phyloP scores from a whole-genome alignment of 2,329 filamentous ascomycete species.

The Scedosporium minutisporum region DNA sequence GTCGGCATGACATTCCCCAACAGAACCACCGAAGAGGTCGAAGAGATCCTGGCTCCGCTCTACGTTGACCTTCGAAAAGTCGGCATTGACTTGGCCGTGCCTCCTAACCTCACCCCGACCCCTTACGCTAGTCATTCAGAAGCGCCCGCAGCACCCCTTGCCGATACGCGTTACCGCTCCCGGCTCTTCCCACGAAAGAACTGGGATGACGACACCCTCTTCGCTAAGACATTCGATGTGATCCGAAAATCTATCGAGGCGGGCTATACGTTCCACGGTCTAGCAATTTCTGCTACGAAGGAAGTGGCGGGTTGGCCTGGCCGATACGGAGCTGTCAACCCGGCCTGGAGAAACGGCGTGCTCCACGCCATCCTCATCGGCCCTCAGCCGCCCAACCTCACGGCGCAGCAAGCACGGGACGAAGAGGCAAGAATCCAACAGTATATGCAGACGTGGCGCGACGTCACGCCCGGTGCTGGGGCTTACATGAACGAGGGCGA shows the following conservation, averaged over 20 bases:
- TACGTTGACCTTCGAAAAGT: constrained; percentile 15
- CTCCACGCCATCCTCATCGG: constrained; percentile 23
- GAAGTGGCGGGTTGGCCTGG: constrained; percentile 20
- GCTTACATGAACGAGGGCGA: constrained; percentile 44
- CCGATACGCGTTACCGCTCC: constrained; percentile 21
- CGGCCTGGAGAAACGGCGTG: constrained; percentile 30
- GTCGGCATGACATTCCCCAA: constrained; percentile 23
- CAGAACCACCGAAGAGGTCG: constrained; percentile 20
- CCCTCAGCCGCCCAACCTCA: background rate
- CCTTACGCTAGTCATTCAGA: constrained; percentile 5
- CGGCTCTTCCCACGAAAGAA: constrained; percentile 21
- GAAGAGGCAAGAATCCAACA: constrained; percentile 14
- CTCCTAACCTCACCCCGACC: constrained; percentile 11
- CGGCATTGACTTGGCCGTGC: constrained; percentile 10
- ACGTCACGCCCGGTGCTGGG: constrained; percentile 28
- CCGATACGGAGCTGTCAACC: constrained; percentile 25
- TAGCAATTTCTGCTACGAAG: constrained; percentile 19
- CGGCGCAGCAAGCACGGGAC: constrained; percentile 12
- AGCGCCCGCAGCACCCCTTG: constrained; percentile 9
- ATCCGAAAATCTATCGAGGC: constrained; percentile 25
- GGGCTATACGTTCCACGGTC: constrained; percentile 23
- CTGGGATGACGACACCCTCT: constrained; percentile 15
- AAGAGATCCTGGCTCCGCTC: constrained; percentile 31
- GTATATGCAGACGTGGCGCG: constrained; percentile 19
- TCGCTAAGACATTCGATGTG: constrained; percentile 16